A percentile compares a stretch with the other conserved stretches of the same genome.
Evolutionary conservation across 2,329 filamentous ascomycete genomes (phyloP).

Genomic region (Penicillium sp.): DNA sequence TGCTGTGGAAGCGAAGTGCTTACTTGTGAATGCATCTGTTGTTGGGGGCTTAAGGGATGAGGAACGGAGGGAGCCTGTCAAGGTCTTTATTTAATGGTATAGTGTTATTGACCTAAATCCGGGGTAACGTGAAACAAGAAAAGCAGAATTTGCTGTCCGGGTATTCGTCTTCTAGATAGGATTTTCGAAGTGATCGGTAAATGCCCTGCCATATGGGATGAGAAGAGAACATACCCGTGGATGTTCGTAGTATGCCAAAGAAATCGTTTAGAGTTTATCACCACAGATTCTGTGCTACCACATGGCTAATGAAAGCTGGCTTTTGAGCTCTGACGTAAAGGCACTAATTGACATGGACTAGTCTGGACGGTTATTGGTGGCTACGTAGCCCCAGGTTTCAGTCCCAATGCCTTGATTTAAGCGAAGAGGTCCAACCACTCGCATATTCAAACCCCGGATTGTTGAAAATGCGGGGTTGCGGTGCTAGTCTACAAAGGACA

Average conservation of each 20-base stretch:
- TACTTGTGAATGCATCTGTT: constrained; percentile 23
- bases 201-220: too few species aligned
- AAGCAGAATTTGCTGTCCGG: too few species aligned
- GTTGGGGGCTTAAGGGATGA: constrained; percentile 20
- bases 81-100: constrained; percentile 26
- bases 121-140: too few species aligned
- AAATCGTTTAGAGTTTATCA: too few species aligned
- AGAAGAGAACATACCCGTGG: too few species aligned
- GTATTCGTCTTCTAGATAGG: too few species aligned
- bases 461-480: not conserved
- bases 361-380: not conserved
- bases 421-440: not conserved
- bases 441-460: not conserved
- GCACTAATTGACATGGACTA: not conserved
- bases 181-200: too few species aligned
- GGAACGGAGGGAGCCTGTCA: constrained; percentile 5
- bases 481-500: too few species aligned
- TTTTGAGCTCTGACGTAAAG: not conserved
- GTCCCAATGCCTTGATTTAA: not conserved
- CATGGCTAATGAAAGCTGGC: not conserved
- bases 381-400: not conserved
- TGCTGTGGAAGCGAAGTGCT: constrained; percentile 19
- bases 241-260: too few species aligned
- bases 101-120: too few species aligned
- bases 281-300: too few species aligned